Evolutionary conservation across 768 basidiomycete species (phyloP), one percentile per base, ranked within the genome.

Genomic region (Boletus subparvulus): DNA sequence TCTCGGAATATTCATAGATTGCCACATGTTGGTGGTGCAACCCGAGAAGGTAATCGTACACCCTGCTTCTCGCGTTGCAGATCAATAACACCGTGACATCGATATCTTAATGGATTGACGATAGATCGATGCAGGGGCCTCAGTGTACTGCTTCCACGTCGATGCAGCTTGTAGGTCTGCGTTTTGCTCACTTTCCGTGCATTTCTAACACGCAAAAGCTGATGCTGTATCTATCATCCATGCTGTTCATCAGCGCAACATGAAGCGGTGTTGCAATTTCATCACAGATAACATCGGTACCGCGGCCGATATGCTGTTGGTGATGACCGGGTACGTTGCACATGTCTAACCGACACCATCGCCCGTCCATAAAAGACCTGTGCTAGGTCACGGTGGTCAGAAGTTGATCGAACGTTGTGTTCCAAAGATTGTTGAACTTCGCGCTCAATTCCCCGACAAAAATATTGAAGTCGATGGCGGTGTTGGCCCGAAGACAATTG

Each of bases 21-120:
- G 95, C 73, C 97, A 99, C 75, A 98, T 98, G 97, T 98, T 99
- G 97, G 97, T 99, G n/a, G 73, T 94, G 0, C 78, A 98, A 47
- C 97, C 97, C 12, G 92, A 90, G 68, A 87, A 88, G 80, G 94
- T 92, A 62, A 50, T n/a, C 47, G 66, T 10, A 35, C 40, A 21
- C n/a, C 32, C 43, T n/a, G 26, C 19, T 41, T 37, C 41, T 40
- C 9, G 6, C 14, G 4, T 21, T 10, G 35, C 30, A 36, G 8
- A 53, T 21, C n/a, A 6, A 21, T 40, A 8, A 54, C 50, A 17
- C 46, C 10, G 21, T 21, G 21, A 21, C 21, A 21, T 41, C 36
- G 40, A n/a, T 41, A 21, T 49, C 37, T 14, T 63, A 98, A 93
- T 98, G 97, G 97, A 92, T 99, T 26, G 78, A 94, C 64, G 94